phyloP scores from a whole-genome alignment of 2,329 filamentous ascomycete species.

The Cladosporium halotolerans region DNA sequence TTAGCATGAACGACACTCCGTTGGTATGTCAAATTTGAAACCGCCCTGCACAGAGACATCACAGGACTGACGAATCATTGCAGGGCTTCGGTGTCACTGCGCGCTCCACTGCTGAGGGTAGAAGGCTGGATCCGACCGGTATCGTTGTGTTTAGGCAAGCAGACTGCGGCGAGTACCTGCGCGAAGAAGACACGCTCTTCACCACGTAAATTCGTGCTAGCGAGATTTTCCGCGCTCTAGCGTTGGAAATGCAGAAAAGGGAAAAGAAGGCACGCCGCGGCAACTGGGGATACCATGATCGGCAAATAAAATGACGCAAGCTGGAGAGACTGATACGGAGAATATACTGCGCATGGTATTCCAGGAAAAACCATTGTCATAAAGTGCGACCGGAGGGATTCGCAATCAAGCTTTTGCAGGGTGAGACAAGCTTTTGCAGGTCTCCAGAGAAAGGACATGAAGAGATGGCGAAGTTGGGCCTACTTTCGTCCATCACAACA shows the following conservation, averaged over 20 bases:
- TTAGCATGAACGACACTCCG: constrained; percentile 86
- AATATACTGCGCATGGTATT: no score
- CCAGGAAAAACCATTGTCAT: no score
- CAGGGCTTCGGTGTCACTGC: constrained; percentile 89
- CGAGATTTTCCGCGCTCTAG: neutral
- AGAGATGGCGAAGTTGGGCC: no score
- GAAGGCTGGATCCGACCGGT: constrained; percentile 81
- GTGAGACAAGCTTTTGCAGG: no score
- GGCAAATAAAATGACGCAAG: neutral
- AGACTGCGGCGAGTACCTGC: constrained; percentile 89
- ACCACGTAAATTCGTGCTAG: constrained; percentile 37
- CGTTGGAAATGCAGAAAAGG: no score
- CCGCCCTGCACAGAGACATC: neutral
- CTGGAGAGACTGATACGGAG: no score
- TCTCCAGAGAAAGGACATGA: no score
- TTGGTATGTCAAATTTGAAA: constrained; percentile 39
- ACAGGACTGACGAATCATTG: neutral
- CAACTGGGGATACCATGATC: no score
- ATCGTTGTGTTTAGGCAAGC: constrained; percentile 87
- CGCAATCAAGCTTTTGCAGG: no score
- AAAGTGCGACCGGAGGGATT: no score
- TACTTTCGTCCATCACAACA: no score
- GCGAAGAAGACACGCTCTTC: constrained; percentile 67
- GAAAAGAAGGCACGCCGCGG: no score
- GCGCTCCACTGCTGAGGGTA: constrained; percentile 75